Base-by-base conservation (phyloP, 441 rosid genomes). In the Croton laevigatus region DNA sequence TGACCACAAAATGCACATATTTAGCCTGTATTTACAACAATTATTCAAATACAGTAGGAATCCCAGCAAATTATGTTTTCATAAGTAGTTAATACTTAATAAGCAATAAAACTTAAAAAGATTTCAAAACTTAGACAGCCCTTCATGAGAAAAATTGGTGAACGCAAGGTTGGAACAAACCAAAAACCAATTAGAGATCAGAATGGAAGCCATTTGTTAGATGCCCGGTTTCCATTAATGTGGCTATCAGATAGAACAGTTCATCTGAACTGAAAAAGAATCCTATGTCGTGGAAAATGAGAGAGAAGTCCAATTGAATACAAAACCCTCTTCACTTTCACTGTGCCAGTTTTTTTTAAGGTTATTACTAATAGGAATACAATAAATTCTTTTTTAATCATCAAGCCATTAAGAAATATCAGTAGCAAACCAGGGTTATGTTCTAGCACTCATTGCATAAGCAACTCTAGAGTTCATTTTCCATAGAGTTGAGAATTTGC, bases 371-470 rank as follows among this genome's bases (percentile, higher is more conserved):
- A 5, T 20, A 22, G 2, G 22, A 48, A 65, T 34, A 49, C 27
- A 20, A 65, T 6, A 49, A 0, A 65, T 40, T 68, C 44, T 10
- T 44, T 42, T 27, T 58, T n/a, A 45, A 44, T 57, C 27, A 64
- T 19, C 38, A 66, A 66, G 46, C 27, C 64, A 58, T 45, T 34
- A 17, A 54, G 36, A 68, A 48, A 17, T 19, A 55, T 17, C 49
- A 55, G 23, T 42, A 23, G 42, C 23, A 42, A 9, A 2, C 52
- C 10, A 23, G 53, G 38, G 14, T 42, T 4, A 5, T 13, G 17
- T 57, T 48, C 4, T 17, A 1, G n/a, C n/a, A 62, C 10, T n/a
- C n/a, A 62, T 51, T 4, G 46, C n/a, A 53, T 48, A 38, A 19
- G 46, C 8, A 22, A 64, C 22, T 45, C 20, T 9, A 44, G 1